Conservation (phyloP, 305 asterid genomes). For the Fraxinus platypoda region DNA sequence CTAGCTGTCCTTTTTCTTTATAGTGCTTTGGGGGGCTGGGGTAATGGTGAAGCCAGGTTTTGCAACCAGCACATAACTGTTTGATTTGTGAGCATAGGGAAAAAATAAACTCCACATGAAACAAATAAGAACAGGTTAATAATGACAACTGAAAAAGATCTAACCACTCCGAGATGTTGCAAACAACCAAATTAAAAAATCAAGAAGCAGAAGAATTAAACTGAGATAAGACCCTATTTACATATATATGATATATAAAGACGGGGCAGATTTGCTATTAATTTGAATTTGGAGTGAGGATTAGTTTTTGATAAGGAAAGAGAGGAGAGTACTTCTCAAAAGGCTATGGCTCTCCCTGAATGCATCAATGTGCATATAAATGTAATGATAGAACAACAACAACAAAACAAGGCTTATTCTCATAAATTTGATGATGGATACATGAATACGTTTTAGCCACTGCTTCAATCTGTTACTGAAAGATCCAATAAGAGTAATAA, state of each 20-base stretch:
- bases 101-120: not conserved
- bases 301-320: not conserved
- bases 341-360: not conserved
- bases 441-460: not conserved
- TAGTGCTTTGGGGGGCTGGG: not conserved
- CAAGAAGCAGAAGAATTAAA: not conserved
- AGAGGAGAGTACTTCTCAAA: not conserved
- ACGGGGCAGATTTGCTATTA: not conserved
- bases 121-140: not conserved
- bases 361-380: not conserved
- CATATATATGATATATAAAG: not conserved
- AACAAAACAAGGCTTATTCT: not conserved
- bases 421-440: not conserved
- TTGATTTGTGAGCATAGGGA: not conserved
- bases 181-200: constrained; percentile 4
- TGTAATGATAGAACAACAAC: not conserved
- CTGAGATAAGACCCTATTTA: not conserved
- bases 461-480: not conserved
- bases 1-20: not conserved
- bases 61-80: constrained; percentile 6
- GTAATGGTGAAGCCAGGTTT: constrained; percentile 4
- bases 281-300: not conserved
- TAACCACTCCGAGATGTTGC: constrained; percentile 1
- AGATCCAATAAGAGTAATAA: not conserved
- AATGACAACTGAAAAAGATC: constrained; percentile 1